These are phyloP conservation scores for Orbilia ellipsospora DNA, from an alignment of 2,329 filamentous ascomycete genomes.

Conservation along the genomic window DNA sequence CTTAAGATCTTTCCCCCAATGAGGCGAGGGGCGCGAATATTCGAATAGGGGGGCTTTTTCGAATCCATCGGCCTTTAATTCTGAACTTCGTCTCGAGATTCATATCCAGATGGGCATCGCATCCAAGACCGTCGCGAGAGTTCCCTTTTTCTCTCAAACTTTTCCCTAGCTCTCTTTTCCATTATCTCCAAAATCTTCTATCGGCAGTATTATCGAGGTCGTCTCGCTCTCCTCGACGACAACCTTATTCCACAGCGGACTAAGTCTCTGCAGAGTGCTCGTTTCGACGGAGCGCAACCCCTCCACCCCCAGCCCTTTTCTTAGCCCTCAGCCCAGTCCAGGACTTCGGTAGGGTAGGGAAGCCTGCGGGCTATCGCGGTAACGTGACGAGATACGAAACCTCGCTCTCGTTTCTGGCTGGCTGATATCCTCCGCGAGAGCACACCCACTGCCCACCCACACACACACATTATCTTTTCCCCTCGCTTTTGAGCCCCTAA, in stretches of 20 bases:
- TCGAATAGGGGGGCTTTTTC: constrained; percentile 44
- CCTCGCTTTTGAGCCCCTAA: constrained; percentile 41
- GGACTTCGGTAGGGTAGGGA: neutral
- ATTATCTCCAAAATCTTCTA: constrained; percentile 33
- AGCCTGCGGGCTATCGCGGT: constrained; percentile 25
- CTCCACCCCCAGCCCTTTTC: constrained; percentile 16
- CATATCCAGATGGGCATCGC: constrained; percentile 51
- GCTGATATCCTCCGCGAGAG: neutral
- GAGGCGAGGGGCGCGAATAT: constrained; percentile 19
- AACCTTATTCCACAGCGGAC: constrained; percentile 30
- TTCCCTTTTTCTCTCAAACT: constrained; percentile 28
- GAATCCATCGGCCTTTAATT: constrained; percentile 14
- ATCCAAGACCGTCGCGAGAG: constrained; percentile 28
- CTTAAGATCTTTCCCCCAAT: constrained; percentile 15
- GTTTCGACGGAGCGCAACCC: constrained; percentile 38
- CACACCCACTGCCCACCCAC: neutral
- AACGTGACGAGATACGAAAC: constrained; percentile 36
- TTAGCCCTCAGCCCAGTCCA: constrained; percentile 6
- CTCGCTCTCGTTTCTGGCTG: constrained; percentile 18
- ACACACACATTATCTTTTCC: constrained; percentile 28
- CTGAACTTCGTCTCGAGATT: constrained; percentile 53
- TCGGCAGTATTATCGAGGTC: constrained; percentile 37
- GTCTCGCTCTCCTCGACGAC: constrained; percentile 14
- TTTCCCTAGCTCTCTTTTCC: neutral
- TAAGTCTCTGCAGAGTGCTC: constrained; percentile 43